These are phyloP conservation scores for Peltaster fructicola DNA, from an alignment of 2,329 filamentous ascomycete genomes.

Conservation along the genomic window DNA sequence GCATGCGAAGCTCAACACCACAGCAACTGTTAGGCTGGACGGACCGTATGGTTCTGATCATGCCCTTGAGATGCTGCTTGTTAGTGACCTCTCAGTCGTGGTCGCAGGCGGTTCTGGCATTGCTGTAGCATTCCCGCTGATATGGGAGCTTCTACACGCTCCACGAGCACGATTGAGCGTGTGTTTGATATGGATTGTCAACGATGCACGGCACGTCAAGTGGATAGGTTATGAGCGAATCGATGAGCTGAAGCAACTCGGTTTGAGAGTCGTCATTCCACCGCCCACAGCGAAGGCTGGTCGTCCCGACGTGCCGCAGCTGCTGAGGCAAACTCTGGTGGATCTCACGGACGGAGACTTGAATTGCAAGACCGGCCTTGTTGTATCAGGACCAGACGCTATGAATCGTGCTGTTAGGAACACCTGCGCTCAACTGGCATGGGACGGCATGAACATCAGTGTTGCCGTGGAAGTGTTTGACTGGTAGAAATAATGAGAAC, in stretches of 20 bases:
- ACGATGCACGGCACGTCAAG: conserved; percentile 32
- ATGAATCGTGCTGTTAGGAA: conserved; percentile 45
- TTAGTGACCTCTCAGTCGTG: conserved; percentile 33
- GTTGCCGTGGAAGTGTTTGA: conserved; percentile 51
- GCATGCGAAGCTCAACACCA: conserved; percentile 29
- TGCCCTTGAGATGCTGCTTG: conserved; percentile 35
- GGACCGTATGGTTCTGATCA: conserved; percentile 46
- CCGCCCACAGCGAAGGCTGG: conserved; percentile 35
- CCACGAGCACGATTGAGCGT: conserved; percentile 2
- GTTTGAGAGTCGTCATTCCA: conserved; percentile 37
- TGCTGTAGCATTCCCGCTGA: conserved; percentile 43
- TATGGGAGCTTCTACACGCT: conserved; percentile 27
- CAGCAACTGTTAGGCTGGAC: conserved; percentile 37
- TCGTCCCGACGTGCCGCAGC: conserved; percentile 32
- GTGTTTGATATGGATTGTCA: conserved; percentile 41
- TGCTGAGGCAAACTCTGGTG: conserved; percentile 24
- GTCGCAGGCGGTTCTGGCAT: conserved; percentile 49
- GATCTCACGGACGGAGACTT: conserved; percentile 14
- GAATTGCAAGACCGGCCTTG: conserved; percentile 28
- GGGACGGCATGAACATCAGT: conserved; percentile 31
- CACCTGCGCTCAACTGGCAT: conserved; percentile 32
- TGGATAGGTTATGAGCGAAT: conserved; percentile 37
- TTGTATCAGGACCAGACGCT: conserved; percentile 45
- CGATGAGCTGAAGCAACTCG: conserved; percentile 30
- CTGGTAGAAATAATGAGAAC: too few relatives aligned